Evolutionary conservation across 2,329 filamentous ascomycete species (phyloP).

Genomic region (Xylaria hypoxylon): DNA sequence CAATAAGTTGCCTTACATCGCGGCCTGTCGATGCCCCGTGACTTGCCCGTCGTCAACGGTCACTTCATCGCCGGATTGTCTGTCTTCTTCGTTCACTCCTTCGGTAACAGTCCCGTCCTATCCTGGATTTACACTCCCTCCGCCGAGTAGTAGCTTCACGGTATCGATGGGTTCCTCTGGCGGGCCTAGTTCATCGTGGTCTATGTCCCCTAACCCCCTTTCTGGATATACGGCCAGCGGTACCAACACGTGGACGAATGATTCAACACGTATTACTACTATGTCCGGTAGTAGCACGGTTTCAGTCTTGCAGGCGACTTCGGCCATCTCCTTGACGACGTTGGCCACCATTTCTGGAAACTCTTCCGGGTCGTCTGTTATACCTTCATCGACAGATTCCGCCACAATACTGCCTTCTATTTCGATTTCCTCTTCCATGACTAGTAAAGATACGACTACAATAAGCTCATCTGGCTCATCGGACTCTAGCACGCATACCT

Average conservation of each 20-base stretch:
- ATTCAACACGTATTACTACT: slow-evolving; percentile 1
- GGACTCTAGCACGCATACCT: slow-evolving; percentile 2
- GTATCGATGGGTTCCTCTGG: not conserved
- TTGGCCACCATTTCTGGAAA: not conserved
- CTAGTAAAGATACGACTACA: not conserved
- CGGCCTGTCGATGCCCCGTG: slow-evolving; percentile 42
- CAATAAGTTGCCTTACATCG: slow-evolving; percentile 40
- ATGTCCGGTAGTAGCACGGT: slow-evolving; percentile 4
- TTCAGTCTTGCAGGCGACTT: not conserved
- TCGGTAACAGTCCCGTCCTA: slow-evolving; percentile 9
- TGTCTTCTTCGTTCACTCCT: not conserved
- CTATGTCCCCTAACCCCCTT: not conserved
- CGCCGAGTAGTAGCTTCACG: slow-evolving; percentile 3
- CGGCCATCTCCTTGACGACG: not conserved
- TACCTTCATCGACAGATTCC: not conserved
- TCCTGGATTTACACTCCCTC: slow-evolving; percentile 14
- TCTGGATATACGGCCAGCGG: slow-evolving; percentile 1
- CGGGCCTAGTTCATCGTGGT: not conserved
- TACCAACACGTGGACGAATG: not conserved
- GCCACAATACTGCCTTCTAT: not conserved
- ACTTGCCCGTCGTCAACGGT: slow-evolving; percentile 20
- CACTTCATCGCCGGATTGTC: slow-evolving; percentile 7
- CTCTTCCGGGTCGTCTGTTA: not conserved
- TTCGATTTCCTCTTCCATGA: not conserved
- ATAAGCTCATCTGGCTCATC: not conserved